A percentile compares a stretch with the other conserved stretches of the same genome.
Evolutionary conservation across 1,284 basidiomycete genomes (phyloP).

Genomic region (Trichosporon coremiiforme): DNA sequence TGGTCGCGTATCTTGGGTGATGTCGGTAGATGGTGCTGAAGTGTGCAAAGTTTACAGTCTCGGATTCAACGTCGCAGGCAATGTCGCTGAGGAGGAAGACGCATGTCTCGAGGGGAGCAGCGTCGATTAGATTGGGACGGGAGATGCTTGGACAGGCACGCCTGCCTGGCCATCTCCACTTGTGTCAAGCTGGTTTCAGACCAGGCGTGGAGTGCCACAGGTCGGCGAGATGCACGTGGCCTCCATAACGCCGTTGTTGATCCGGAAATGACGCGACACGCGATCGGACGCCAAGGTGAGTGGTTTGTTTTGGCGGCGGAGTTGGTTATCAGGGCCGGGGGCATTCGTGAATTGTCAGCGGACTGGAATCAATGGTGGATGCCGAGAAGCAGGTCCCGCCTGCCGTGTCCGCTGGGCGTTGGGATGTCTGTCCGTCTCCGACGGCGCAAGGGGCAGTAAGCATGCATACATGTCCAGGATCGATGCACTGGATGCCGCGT

Average conservation of each 20-base stretch:
- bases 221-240: not conserved
- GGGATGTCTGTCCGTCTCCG: not conserved
- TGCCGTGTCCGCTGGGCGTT: not conserved
- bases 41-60: constrained; percentile 3
- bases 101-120: not conserved
- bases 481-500: not conserved
- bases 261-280: not conserved
- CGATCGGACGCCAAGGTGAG: not conserved
- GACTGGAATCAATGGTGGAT: constrained; percentile 7
- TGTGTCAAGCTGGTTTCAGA: constrained; percentile 4
- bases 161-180: not conserved
- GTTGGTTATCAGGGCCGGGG: not conserved
- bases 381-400: constrained; percentile 5
- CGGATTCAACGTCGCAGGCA: constrained; percentile 1
- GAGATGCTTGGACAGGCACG: not conserved
- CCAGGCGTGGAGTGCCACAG: not conserved
- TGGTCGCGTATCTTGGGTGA: not conserved
- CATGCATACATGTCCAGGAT: not conserved
- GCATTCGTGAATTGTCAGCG: constrained; percentile 1
- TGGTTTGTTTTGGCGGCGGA: not conserved
- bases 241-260: not conserved
- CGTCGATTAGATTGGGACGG: constrained; percentile 6
- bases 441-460: not conserved
- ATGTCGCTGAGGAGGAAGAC: not conserved
- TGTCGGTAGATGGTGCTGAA: not conserved